A percentile compares a stretch with the other conserved stretches of the same genome.
Evolutionary conservation across 2,329 filamentous ascomycete genomes (phyloP).

Genomic region (Furcasterigmium sp.): DNA sequence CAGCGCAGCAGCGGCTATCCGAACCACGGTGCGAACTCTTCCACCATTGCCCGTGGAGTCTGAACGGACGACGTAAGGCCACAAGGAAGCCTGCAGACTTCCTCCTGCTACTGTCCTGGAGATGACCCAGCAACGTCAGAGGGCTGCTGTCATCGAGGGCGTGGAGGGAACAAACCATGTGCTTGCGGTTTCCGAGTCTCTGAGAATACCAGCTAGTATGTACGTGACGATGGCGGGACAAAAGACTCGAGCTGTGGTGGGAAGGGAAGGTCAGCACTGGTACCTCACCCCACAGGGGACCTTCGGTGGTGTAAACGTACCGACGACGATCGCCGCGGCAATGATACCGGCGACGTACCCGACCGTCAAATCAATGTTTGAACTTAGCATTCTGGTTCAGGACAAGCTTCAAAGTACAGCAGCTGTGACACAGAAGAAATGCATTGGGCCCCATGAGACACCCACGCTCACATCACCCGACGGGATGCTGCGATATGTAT

Average conservation of each 20-base stretch:
- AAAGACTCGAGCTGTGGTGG: constrained; percentile 25
- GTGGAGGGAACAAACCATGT: constrained; percentile 33
- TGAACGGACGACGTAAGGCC: constrained; percentile 32
- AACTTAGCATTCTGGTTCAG: too few relatives aligned
- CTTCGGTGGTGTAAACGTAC: constrained; percentile 6
- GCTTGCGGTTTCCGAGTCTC: constrained; percentile 26
- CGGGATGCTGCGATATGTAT: too few relatives aligned
- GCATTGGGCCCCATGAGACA: too few relatives aligned
- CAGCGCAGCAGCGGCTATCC: constrained; percentile 9
- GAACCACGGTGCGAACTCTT: constrained; percentile 20
- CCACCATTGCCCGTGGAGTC: constrained; percentile 24
- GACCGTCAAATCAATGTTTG: constrained; percentile 9
- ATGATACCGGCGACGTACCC: constrained; percentile 19
- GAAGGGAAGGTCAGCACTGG: not conserved
- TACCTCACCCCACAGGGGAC: too few relatives aligned
- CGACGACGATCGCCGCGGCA: constrained; percentile 14
- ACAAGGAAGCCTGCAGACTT: constrained; percentile 31
- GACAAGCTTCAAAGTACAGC: too few relatives aligned
- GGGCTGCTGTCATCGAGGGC: too few relatives aligned
- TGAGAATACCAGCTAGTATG: constrained; percentile 27
- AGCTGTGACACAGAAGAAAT: too few relatives aligned
- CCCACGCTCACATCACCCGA: too few relatives aligned
- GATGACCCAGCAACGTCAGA: too few relatives aligned
- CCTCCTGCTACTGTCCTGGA: constrained; percentile 13
- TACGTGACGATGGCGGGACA: constrained; percentile 27